A percentile compares a stretch with the other conserved stretches of the same genome.
Conservation (phyloP, 2,329 filamentous ascomycete genomes). For the Septoria linicola region DNA sequence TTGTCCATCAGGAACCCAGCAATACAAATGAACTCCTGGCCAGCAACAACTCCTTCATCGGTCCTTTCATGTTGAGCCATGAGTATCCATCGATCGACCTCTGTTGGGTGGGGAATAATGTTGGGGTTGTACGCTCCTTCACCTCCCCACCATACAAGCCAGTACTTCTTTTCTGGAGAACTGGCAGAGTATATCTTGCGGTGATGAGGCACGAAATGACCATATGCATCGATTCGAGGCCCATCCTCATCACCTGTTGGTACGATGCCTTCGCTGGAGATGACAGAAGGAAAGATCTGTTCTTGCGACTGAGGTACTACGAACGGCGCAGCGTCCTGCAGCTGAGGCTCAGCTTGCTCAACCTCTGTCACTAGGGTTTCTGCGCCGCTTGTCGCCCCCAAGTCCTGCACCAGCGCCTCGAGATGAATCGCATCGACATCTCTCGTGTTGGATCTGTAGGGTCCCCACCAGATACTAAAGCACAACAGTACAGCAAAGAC, state of each 20-base stretch:
- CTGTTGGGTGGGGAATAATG: slow-evolving; percentile 56
- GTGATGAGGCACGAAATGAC: slow-evolving; percentile 2
- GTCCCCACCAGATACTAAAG: slow-evolving; percentile 1
- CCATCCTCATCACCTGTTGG: background rate
- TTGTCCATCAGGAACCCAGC: slow-evolving; percentile 48
- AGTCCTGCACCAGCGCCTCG: background rate
- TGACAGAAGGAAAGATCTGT: background rate
- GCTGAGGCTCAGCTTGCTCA: background rate
- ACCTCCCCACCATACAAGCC: slow-evolving; percentile 50
- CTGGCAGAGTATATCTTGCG: slow-evolving; percentile 42
- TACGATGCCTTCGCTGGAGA: no score
- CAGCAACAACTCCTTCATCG: background rate
- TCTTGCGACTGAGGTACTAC: background rate
- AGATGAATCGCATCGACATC: background rate
- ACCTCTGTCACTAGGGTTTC: background rate
- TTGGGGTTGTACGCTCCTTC: slow-evolving; percentile 54
- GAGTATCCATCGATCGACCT: slow-evolving; percentile 52
- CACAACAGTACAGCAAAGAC: background rate
- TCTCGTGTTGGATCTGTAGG: background rate
- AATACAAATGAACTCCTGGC: slow-evolving; percentile 52
- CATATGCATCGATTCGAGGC: slow-evolving; percentile 1
- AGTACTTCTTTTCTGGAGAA: slow-evolving; percentile 50
- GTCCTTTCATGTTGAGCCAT: slow-evolving; percentile 38
- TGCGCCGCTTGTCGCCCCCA: background rate
- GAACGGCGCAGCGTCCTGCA: background rate